These are phyloP conservation scores for Wallacemonas sp. DNA, from an alignment of 208 protist species.

Conservation along the genomic window DNA sequence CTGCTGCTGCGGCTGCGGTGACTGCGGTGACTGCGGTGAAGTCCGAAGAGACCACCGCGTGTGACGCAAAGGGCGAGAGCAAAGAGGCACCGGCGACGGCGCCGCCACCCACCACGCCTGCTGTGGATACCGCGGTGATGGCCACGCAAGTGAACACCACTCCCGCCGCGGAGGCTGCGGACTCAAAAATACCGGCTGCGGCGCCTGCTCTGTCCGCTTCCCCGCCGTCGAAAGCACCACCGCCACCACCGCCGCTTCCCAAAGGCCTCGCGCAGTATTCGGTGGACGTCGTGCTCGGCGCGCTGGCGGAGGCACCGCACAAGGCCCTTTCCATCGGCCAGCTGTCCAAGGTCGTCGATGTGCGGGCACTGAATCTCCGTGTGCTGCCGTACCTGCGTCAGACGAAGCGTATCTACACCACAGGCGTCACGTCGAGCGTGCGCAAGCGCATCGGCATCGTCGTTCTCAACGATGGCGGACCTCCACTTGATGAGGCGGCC, in stretches of 20 bases:
- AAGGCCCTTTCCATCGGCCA: constrained; percentile 46
- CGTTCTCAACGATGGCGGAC: constrained; percentile 26
- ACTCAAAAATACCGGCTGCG: background rate
- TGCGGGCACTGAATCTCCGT: constrained; percentile 38
- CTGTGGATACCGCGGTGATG: background rate
- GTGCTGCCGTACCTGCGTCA: constrained; percentile 61
- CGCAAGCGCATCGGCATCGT: constrained; percentile 66
- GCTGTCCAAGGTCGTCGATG: constrained; percentile 46
- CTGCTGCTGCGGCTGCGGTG: too few relatives aligned
- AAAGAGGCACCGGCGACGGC: background rate
- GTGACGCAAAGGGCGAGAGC: too few relatives aligned
- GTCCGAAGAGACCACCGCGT: too few relatives aligned
- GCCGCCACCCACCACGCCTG: background rate
- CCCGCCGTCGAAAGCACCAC: constrained; percentile 4
- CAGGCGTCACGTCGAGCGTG: constrained; percentile 33
- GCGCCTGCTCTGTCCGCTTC: background rate
- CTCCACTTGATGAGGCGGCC: constrained; percentile 13
- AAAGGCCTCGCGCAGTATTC: constrained; percentile 61
- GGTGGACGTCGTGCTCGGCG: constrained; percentile 53
- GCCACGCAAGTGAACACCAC: background rate
- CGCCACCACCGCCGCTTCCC: constrained; percentile 32
- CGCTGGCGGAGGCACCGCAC: constrained; percentile 49
- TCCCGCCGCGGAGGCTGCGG: background rate
- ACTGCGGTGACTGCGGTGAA: too few relatives aligned
- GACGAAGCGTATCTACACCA: constrained; percentile 44